Conservation (phyloP, 345 rosid genomes). For the Eucalyptus curtisii region DNA sequence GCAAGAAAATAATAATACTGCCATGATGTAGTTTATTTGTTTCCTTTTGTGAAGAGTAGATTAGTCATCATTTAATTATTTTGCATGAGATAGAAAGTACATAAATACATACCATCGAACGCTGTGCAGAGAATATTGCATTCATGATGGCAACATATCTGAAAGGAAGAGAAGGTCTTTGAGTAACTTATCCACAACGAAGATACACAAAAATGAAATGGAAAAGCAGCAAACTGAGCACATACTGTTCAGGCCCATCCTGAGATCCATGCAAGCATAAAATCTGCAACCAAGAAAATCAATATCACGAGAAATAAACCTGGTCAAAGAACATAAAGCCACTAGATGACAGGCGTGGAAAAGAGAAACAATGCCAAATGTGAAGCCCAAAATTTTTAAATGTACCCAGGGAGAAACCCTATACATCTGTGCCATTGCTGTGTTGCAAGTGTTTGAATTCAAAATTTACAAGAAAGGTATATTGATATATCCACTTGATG, state of each 20-base stretch:
- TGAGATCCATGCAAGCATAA: constrained; percentile 96
- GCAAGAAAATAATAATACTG: background rate
- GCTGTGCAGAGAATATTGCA: constrained; percentile 91
- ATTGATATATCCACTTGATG: background rate
- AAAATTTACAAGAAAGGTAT: background rate
- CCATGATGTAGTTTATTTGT: background rate
- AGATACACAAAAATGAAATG: background rate
- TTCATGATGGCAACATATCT: constrained; percentile 98
- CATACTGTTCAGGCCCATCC: constrained; percentile 98
- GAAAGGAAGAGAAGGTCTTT: constrained; percentile 8
- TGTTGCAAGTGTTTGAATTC: background rate
- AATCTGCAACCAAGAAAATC: constrained; percentile 39
- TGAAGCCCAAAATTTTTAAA: background rate
- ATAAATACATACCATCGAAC: constrained; percentile 46
- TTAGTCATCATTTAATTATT: background rate
- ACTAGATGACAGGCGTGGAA: background rate
- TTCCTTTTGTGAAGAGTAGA: background rate
- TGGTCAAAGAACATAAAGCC: background rate
- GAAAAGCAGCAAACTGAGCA: background rate
- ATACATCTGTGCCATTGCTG: background rate
- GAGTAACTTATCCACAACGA: background rate
- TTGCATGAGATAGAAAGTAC: background rate
- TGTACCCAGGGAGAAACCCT: background rate
- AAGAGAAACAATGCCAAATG: background rate
- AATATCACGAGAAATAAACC: background rate